phyloP scores from a whole-genome alignment of 1,284 basidiomycete species.

The Ustilago crameri region DNA sequence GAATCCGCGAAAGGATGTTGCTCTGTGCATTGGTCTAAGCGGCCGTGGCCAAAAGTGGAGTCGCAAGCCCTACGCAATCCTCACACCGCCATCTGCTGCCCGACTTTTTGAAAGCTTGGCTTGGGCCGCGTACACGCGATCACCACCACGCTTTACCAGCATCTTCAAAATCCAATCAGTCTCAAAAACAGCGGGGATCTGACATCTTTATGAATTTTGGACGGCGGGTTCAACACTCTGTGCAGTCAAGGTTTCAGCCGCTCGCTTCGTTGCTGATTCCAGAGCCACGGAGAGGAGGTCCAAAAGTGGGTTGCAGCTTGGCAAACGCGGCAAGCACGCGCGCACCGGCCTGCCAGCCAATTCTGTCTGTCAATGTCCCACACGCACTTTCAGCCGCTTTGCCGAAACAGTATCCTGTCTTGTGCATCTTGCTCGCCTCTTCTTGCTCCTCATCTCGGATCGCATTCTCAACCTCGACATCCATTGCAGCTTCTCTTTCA shows the following conservation, averaged over 20 bases:
- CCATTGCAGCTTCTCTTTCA: neutral
- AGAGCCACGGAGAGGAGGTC: too few species aligned
- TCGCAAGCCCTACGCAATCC: slow-evolving; percentile 5
- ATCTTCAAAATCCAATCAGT: too few species aligned
- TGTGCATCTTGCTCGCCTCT: too few species aligned
- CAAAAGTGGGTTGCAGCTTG: too few species aligned
- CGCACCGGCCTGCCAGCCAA: neutral
- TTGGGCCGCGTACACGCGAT: slow-evolving; percentile 43
- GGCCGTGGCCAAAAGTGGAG: slow-evolving; percentile 29
- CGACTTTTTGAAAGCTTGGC: neutral
- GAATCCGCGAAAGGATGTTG: slow-evolving; percentile 14
- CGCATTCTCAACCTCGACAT: neutral
- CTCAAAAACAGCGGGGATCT: too few species aligned
- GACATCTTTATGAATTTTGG: too few species aligned
- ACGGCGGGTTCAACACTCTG: too few species aligned
- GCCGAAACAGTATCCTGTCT: too few species aligned
- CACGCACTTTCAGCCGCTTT: neutral
- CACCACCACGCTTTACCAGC: slow-evolving; percentile 11
- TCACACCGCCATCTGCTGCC: slow-evolving; percentile 4
- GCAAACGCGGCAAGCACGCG: neutral
- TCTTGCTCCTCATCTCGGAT: too few species aligned
- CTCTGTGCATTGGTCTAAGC: slow-evolving; percentile 36
- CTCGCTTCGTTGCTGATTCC: too few species aligned
- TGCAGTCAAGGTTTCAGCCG: too few species aligned
- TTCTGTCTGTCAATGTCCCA: neutral